Base-by-base conservation (phyloP, 371 early-diverging fungal species). In the Haplosporangium sp. region DNA sequence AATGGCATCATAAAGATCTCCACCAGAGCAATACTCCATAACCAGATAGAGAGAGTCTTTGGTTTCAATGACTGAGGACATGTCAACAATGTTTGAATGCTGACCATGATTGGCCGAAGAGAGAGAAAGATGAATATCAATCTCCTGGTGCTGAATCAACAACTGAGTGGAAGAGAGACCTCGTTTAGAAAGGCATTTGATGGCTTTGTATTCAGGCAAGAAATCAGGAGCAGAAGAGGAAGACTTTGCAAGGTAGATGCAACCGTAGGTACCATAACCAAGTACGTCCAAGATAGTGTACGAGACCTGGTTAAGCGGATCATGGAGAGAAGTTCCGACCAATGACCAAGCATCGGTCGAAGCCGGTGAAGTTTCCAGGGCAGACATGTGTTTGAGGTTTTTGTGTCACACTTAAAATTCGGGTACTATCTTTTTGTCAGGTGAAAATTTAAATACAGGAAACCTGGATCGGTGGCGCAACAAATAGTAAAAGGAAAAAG, bases 121-220 rank as follows among this genome's bases (percentile, higher is more conserved):
- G 56, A 95, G 86, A 8, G 85, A 78, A 27, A 87, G 85, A 72
- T 95, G 92, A 55, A 94, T 89, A 57, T 90, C 88, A 37, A 91
- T 89, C 84, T 96, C 97, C 69, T 91, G 85, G 40, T 88, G 90
- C 76, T 94, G 94, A 11, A 91, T 84, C 55, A 87, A 75, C 44
- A 91, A 87, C 69, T 92, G 93, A 42, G 85, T 69, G 8, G 84
- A 76, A 47, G 89, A 84, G 20, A 93, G 86, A 20, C 90, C 89
- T 9, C 83, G 77, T 77, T 93, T 94, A 81, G 87, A 88, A 34
- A 94, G 86, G 20, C 90, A 88, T 77, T 94, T 94, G 82, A 94
- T 86, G 67, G 94, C 94, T 45, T 87, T 86, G 74, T 86, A 90
- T 58, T 85, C 61, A 50, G 85, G 74, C 10, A 61, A 44, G 45